phyloP scores from a whole-genome alignment of 2,329 filamentous ascomycete species.

The Fusarium zealandicum region DNA sequence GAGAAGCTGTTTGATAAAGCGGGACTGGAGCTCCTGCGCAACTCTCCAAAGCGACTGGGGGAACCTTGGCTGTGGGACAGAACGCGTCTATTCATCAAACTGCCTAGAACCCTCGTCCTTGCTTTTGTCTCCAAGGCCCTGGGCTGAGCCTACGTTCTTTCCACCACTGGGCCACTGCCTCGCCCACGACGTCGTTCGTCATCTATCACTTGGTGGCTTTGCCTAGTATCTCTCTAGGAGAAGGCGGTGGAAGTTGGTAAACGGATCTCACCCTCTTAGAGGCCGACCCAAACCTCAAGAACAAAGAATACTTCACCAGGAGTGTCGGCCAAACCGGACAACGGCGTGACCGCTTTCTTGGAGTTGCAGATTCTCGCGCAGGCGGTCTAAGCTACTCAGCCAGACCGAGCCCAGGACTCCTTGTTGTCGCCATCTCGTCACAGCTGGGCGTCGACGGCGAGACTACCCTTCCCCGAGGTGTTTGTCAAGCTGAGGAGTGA shows the following conservation, averaged over 20 bases:
- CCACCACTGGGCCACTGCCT: constrained; percentile 5
- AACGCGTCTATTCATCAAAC: constrained; percentile 33
- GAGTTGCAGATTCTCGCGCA: constrained; percentile 25
- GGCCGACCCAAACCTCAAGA: constrained; percentile 20
- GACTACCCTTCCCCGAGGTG: constrained; percentile 32
- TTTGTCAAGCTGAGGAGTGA: constrained; percentile 41
- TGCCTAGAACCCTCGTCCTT: constrained; percentile 24
- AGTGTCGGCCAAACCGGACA: constrained; percentile 22
- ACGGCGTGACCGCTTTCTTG: constrained; percentile 36
- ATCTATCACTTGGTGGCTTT: constrained; percentile 43
- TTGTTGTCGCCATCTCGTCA: constrained; percentile 30
- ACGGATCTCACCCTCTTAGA: constrained; percentile 29
- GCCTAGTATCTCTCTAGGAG: constrained; percentile 27
- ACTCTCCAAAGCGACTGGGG: constrained; percentile 23
- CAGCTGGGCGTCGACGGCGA: constrained; percentile 20
- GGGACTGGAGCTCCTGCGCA: constrained; percentile 31
- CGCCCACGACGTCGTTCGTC: constrained; percentile 29
- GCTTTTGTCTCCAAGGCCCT: constrained; percentile 18
- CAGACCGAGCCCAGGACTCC: constrained; percentile 26
- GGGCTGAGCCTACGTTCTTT: constrained; percentile 20
- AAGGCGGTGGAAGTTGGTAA: constrained; percentile 40
- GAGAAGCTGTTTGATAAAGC: constrained; percentile 38
- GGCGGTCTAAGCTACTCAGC: constrained; percentile 24
- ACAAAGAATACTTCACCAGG: constrained; percentile 36
- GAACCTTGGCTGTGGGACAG: constrained; percentile 35